Evolutionary conservation across 202 grass and related monocot species (phyloP).

Genomic region (Schoenoplectus triqueter): DNA sequence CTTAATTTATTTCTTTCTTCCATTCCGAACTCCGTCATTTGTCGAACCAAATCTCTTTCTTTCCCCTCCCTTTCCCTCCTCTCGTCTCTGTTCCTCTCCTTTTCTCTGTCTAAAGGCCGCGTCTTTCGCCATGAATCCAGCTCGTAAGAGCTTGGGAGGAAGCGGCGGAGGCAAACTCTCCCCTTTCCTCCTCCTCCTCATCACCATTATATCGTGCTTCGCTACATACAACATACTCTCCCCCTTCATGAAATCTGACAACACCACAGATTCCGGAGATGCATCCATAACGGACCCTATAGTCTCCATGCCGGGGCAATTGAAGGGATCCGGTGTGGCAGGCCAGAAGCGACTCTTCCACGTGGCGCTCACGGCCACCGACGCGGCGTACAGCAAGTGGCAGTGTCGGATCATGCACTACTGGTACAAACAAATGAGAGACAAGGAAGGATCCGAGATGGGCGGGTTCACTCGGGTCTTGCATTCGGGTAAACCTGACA

Average conservation of each 20-base stretch:
- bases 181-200: constrained; percentile 49
- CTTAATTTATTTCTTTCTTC: background rate
- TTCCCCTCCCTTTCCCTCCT: background rate
- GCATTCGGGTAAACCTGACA: constrained; percentile 82
- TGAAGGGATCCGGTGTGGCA: constrained; percentile 14
- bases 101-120: background rate
- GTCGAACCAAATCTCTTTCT: background rate
- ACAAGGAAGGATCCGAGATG: constrained; percentile 75
- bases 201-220: constrained; percentile 68
- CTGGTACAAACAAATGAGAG: constrained; percentile 81
- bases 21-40: constrained; percentile 29
- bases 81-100: background rate
- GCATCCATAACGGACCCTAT: constrained; percentile 29
- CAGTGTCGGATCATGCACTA: constrained; percentile 95
- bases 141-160: constrained; percentile 54
- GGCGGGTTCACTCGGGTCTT: constrained; percentile 93
- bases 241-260: constrained; percentile 47
- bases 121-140: constrained; percentile 31
- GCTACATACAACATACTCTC: constrained; percentile 83
- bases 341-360: constrained; percentile 76
- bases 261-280: constrained; percentile 36
- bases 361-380: constrained; percentile 82
- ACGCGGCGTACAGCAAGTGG: constrained; percentile 92
- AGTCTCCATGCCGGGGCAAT: constrained; percentile 2
- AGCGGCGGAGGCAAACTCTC: constrained; percentile 58